Percentiles rank a stretch among this genome's conserved stretches.
These are phyloP conservation scores for Penicillium sp. DNA, from an alignment of 2,329 filamentous ascomycete genomes.

Conservation along the genomic window DNA sequence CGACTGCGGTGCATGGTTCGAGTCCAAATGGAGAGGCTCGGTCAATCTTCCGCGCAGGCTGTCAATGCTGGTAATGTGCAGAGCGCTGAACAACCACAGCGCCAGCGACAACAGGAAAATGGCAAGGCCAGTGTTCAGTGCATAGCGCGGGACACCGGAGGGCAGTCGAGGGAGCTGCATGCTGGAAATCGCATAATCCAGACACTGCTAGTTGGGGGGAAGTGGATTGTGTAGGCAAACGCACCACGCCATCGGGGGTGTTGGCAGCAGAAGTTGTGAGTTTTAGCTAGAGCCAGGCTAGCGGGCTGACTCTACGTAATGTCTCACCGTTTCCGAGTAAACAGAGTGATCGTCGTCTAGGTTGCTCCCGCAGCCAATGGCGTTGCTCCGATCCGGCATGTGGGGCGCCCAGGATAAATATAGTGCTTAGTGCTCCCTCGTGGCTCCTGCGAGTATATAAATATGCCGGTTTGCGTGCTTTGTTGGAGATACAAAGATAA, in stretches of 20 bases:
- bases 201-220: background rate
- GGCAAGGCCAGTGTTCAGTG: conserved; percentile 9
- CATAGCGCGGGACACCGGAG: conserved; percentile 7
- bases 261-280: no score
- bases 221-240: no score
- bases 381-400: no score
- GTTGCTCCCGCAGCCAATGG: background rate
- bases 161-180: conserved; percentile 13
- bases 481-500: no score
- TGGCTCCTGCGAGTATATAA: background rate
- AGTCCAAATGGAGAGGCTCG: conserved; percentile 1
- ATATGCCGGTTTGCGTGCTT: no score
- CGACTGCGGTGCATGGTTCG: background rate
- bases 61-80: conserved; percentile 4
- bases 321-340: background rate
- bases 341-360: background rate
- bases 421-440: background rate
- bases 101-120: conserved; percentile 9
- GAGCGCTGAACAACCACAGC: conserved; percentile 7
- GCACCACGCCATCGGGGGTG: no score
- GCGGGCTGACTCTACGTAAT: background rate
- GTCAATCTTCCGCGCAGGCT: conserved; percentile 3
- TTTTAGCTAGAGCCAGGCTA: no score
- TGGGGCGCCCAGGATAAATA: no score
- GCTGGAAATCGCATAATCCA: background rate